Conservation (phyloP, 2,329 filamentous ascomycete species). For the Scortechinia acanthostroma region DNA sequence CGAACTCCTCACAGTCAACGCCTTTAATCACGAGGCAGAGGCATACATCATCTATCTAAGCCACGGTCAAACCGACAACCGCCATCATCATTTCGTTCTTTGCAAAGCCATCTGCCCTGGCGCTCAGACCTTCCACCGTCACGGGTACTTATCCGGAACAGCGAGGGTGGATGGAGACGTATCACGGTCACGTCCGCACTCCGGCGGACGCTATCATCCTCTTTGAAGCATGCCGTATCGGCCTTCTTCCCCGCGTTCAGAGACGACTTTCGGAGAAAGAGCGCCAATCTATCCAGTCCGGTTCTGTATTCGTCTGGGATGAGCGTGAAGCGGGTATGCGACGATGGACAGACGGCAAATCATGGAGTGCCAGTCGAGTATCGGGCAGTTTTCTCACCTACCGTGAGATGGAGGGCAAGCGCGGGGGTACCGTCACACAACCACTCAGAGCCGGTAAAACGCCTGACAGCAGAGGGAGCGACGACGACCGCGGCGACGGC, state of each 20-base stretch:
- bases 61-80: too few relatives aligned
- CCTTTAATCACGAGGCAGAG: too few relatives aligned
- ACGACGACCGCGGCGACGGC: conserved; percentile 77
- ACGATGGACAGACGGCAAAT: conserved; percentile 97
- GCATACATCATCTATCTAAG: too few relatives aligned
- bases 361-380: conserved; percentile 95
- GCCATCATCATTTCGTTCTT: too few relatives aligned
- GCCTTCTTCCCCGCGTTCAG: conserved; percentile 84
- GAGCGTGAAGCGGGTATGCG: conserved; percentile 97
- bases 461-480: conserved; percentile 73
- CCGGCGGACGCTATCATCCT: conserved; percentile 93
- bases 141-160: too few relatives aligned
- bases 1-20: too few relatives aligned
- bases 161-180: conserved; percentile 98
- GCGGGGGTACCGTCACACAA: conserved; percentile 61
- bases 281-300: conserved; percentile 87
- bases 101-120: too few relatives aligned
- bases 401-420: conserved; percentile 96
- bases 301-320: conserved; percentile 99
- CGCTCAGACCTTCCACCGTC: too few relatives aligned
- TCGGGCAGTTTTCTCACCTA: conserved; percentile 97
- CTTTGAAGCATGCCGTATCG: conserved; percentile 92
- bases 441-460: conserved; percentile 64
- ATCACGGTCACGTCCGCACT: conserved; percentile 89
- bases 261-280: conserved; percentile 92